These are phyloP conservation scores for Chytriomyces sp. DNA, from an alignment of 192 early-diverging fungal genomes.

Conservation along the genomic window DNA sequence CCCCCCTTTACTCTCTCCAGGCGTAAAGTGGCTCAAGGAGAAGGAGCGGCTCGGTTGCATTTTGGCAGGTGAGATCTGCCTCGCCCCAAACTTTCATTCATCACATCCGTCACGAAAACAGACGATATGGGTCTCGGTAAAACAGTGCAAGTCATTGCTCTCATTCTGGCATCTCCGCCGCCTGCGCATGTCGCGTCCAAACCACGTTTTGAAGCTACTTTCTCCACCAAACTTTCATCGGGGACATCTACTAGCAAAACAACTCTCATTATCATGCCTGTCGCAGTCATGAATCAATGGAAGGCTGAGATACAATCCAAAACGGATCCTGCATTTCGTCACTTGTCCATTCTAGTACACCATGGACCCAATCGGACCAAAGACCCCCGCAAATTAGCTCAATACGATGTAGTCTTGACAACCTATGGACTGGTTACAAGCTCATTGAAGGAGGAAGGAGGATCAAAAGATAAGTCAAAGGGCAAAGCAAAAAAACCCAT, in stretches of 20 bases:
- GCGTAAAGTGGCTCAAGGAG: not conserved
- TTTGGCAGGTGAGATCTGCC: not conserved
- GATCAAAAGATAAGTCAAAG: not conserved
- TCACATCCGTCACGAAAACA: not conserved
- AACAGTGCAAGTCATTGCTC: conserved; percentile 66
- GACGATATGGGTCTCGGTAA: conserved; percentile 64
- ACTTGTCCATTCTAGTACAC: conserved; percentile 55
- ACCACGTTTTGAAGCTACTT: no score
- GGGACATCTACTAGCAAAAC: conserved; percentile 52
- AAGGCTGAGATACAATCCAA: conserved; percentile 58
- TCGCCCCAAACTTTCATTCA: not conserved
- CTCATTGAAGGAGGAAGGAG: not conserved
- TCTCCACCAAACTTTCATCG: not conserved
- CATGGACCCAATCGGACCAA: conserved; percentile 47
- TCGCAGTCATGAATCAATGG: conserved; percentile 49
- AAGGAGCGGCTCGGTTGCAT: conserved; percentile 8
- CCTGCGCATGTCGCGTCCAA: no score
- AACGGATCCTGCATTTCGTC: conserved; percentile 41
- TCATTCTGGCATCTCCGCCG: conserved; percentile 43
- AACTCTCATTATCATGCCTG: conserved; percentile 65
- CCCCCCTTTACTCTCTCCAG: not conserved
- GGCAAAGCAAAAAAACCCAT: no score
- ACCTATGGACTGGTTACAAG: conserved; percentile 7
- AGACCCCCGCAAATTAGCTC: not conserved
- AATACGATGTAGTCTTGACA: not conserved